Percentiles rank a stretch among this genome's conserved stretches.
Evolutionary conservation across 768 basidiomycete species (phyloP).

Genomic region (Amanita rimosa): DNA sequence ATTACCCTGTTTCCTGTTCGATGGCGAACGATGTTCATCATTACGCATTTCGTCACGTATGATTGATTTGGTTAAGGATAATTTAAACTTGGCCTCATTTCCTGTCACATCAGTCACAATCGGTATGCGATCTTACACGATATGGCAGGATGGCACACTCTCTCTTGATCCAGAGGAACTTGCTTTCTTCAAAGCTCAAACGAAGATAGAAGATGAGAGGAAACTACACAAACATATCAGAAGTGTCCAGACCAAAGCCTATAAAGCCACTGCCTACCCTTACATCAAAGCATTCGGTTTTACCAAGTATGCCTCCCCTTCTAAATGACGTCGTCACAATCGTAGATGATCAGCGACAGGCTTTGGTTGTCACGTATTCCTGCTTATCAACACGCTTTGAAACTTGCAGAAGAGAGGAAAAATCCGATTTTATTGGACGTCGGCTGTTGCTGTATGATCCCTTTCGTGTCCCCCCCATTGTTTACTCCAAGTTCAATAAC

Average conservation of each 20-base stretch:
- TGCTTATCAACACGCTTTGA: conserved; percentile 20
- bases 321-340: background rate
- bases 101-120: too few relatives aligned
- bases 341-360: conserved; percentile 3
- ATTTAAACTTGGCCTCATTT: too few relatives aligned
- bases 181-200: conserved; percentile 23
- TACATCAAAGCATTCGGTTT: conserved; percentile 26
- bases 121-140: too few relatives aligned
- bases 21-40: too few relatives aligned
- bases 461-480: background rate
- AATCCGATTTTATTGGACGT: conserved; percentile 28
- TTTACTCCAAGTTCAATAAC: background rate
- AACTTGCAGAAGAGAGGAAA: conserved; percentile 14
- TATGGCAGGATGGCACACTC: background rate
- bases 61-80: too few relatives aligned
- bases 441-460: conserved; percentile 30
- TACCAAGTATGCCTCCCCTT: conserved; percentile 14
- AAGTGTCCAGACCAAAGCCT: conserved; percentile 24
- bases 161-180: conserved; percentile 16
- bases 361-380: conserved; percentile 23
- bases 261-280: conserved; percentile 16
- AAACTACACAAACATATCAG: conserved; percentile 28
- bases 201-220: conserved; percentile 23
- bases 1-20: too few relatives aligned
- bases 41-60: too few relatives aligned